These are phyloP conservation scores for Coccomyxa sp. DNA, from an alignment of 139 green algal species.

Conservation along the genomic window DNA sequence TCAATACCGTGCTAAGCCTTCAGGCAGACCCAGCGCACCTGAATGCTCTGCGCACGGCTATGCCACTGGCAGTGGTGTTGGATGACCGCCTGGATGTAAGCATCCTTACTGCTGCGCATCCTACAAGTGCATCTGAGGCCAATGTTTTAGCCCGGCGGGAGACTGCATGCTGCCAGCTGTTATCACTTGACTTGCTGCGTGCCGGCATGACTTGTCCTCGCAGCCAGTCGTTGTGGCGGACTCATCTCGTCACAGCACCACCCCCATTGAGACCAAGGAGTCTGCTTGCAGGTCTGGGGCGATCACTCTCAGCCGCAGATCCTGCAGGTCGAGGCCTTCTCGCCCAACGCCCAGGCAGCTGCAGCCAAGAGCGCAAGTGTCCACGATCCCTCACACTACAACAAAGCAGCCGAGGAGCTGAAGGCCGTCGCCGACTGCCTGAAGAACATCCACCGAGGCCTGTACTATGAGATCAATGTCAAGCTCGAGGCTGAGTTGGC, in stretches of 20 bases:
- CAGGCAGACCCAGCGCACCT: background rate
- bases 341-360: slow-evolving; percentile 14
- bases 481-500: slow-evolving; percentile 7
- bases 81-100: slow-evolving; percentile 79
- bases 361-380: background rate
- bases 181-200: no score
- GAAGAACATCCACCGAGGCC: background rate
- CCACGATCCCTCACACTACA: background rate
- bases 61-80: slow-evolving; percentile 72
- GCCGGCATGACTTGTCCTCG: no score
- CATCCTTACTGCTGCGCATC: no score
- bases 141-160: no score
- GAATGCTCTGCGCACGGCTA: slow-evolving; percentile 17
- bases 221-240: no score
- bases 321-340: slow-evolving; percentile 55
- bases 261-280: no score
- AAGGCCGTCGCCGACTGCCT: background rate
- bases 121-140: no score
- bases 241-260: no score
- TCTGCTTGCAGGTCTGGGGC: slow-evolving; percentile 73
- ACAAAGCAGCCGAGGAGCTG: slow-evolving; percentile 12
- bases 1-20: slow-evolving; percentile 9
- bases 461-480: slow-evolving; percentile 15
- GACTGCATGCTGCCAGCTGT: no score
- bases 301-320: slow-evolving; percentile 42